phyloP scores from a whole-genome alignment of 2,329 filamentous ascomycete species.

The Fusarium devonianum region DNA sequence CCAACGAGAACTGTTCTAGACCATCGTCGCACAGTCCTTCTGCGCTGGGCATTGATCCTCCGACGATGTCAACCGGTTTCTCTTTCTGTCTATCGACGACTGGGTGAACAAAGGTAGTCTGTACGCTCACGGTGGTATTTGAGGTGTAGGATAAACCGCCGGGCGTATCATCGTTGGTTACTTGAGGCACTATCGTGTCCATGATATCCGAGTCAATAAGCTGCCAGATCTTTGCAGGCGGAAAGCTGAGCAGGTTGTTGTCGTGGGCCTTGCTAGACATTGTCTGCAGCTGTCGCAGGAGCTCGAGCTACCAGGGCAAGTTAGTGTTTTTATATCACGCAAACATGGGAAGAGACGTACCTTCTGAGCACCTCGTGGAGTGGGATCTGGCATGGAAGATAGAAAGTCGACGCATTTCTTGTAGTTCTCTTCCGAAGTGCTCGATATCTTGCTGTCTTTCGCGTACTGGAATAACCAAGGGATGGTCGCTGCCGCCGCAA shows the following conservation, averaged over 20 bases:
- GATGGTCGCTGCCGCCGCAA: conserved; percentile 34
- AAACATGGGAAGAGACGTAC: not conserved
- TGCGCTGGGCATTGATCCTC: not conserved
- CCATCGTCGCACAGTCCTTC: conserved; percentile 22
- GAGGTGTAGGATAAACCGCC: conserved; percentile 17
- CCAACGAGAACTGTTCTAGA: conserved; percentile 25
- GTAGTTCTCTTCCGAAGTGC: conserved; percentile 28
- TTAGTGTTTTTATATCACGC: not conserved
- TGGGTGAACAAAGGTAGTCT: conserved; percentile 28
- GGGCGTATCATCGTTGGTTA: conserved; percentile 1
- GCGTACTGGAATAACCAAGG: conserved; percentile 39
- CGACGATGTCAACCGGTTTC: not conserved
- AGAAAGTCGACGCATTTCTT: conserved; percentile 25
- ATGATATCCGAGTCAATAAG: conserved; percentile 27
- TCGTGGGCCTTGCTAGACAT: conserved; percentile 29
- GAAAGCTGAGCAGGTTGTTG: conserved; percentile 33
- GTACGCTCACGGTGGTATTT: conserved; percentile 21
- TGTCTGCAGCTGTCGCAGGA: conserved; percentile 21
- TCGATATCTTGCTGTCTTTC: conserved; percentile 23
- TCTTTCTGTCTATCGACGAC: conserved; percentile 10
- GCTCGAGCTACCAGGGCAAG: conserved; percentile 2
- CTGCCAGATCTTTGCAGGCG: conserved; percentile 29
- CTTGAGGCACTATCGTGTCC: conserved; percentile 21
- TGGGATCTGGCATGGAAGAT: conserved; percentile 27
- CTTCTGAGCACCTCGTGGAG: conserved; percentile 20